Evolutionary conservation across 1,139 yeast genomes (phyloP).

Genomic region (Nematodospora anomalae): DNA sequence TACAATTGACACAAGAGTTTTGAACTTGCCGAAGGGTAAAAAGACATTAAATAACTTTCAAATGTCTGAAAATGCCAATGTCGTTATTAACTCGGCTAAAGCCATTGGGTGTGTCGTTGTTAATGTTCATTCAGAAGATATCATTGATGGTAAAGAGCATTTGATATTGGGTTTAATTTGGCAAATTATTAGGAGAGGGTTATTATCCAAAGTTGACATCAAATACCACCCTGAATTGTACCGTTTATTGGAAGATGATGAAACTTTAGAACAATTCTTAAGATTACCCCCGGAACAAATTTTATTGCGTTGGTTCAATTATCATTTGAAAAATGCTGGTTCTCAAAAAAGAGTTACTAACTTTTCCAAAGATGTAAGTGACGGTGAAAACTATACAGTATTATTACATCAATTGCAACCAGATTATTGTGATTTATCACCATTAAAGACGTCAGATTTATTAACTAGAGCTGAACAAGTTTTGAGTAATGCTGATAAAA

Average conservation of each 20-base stretch:
- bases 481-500: slow-evolving; percentile 80
- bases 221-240: slow-evolving; percentile 95
- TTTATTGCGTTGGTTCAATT: slow-evolving; percentile 94
- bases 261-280: slow-evolving; percentile 92
- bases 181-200: slow-evolving; percentile 97
- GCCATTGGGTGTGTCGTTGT: slow-evolving; percentile 99
- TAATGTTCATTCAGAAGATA: slow-evolving; percentile 95
- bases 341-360: slow-evolving; percentile 84
- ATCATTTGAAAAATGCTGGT: slow-evolving; percentile 91
- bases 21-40: slow-evolving; percentile 74
- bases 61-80: slow-evolving; percentile 95
- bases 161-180: slow-evolving; percentile 92
- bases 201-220: slow-evolving; percentile 91
- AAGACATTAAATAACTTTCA: slow-evolving; percentile 91
- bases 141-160: slow-evolving; percentile 96
- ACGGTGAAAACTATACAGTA: slow-evolving; percentile 93
- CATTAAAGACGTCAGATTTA: slow-evolving; percentile 73
- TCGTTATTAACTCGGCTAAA: slow-evolving; percentile 95
- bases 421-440: slow-evolving; percentile 73
- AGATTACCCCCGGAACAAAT: slow-evolving; percentile 98
- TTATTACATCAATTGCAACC: slow-evolving; percentile 88
- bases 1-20: slow-evolving; percentile 96
- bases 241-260: slow-evolving; percentile 92
- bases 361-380: slow-evolving; percentile 84
- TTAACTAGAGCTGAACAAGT: slow-evolving; percentile 84